Evolutionary conservation across 495 filamentous ascomycete species (phyloP), one percentile per base, ranked within the genome.

Genomic region (Trichoderma virens): DNA sequence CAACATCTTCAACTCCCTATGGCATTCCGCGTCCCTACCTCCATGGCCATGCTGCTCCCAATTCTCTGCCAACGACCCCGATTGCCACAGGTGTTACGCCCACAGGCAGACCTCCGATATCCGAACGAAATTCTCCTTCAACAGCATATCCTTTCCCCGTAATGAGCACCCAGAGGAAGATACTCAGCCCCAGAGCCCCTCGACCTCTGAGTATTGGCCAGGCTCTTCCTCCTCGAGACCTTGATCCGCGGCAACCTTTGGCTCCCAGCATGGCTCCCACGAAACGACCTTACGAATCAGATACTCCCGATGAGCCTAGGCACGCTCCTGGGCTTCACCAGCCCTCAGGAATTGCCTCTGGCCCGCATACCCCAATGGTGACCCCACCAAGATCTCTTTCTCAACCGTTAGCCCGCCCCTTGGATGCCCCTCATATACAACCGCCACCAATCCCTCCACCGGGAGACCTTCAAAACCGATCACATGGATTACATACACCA

Each of bases 171-270:
- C 62, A 73, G 25, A 80, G 85, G 60, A 79, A 80, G 63, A 80
- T 86, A n/a, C 77, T 90, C 68, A 87, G 84, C 38, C 88, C 89
- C 25, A 79, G 80, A 64, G 90, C 88, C 18, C 88, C 88, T 32
- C 75, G 79, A 25, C 77, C 82, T 16, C 71, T 73, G 16, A 77
- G 78, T 64, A 45, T 76, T 16, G 72, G 76, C 25, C 77, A 79
- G 38, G 75, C 78, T 31, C 76, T 76, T 7, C 79, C 80, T 43
- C 72, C 76, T n/a, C 74, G 73, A 35, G 72, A 74, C 7, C 72
- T 81, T 9, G 80, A 80, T 67, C 69, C 78, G 5, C 74, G 77
- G 25, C 62, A 70, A 14, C 64, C 73, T 30, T 45, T 39, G 18
- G 31, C 56, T 28, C 23, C 62, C 30, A 25, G 30, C 28, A 18